Evolutionary conservation across 169 alveolate species (phyloP).

Genomic region (Theileria equi): DNA sequence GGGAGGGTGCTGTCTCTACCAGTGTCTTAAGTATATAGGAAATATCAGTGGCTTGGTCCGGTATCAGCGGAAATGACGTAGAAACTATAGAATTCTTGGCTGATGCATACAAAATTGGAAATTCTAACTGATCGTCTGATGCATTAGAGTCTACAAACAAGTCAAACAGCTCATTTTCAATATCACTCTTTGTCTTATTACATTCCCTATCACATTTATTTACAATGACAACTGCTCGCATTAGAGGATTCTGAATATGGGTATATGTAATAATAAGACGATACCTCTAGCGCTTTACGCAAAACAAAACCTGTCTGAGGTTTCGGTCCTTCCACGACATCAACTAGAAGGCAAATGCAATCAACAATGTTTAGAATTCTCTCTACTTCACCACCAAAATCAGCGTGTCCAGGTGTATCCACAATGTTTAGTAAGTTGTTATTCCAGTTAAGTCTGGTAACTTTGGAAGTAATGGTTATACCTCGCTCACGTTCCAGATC

Average conservation of each 20-base stretch:
- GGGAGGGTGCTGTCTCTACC: conserved; percentile 40
- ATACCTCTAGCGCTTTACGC: conserved; percentile 70
- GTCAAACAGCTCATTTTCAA: conserved; percentile 90
- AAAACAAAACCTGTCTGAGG: conserved; percentile 85
- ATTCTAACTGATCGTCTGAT: conserved; percentile 87
- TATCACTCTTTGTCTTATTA: conserved; percentile 79
- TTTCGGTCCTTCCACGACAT: conserved; percentile 94
- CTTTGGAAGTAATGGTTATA: conserved; percentile 94
- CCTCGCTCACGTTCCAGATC: conserved; percentile 95
- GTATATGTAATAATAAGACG: not conserved
- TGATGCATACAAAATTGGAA: conserved; percentile 89
- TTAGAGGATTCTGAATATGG: conserved; percentile 59
- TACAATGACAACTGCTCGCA: conserved; percentile 71
- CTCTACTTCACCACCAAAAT: conserved; percentile 98
- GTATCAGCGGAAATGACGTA: conserved; percentile 33
- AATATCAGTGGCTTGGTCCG: conserved; percentile 1
- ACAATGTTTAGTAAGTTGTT: conserved; percentile 79
- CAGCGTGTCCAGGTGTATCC: conserved; percentile 94
- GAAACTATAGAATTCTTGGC: conserved; percentile 85
- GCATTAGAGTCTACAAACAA: conserved; percentile 86
- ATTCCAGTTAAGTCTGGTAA: conserved; percentile 86
- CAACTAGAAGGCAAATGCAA: conserved; percentile 93
- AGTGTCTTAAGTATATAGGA: conserved; percentile 37
- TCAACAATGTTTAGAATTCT: conserved; percentile 94
- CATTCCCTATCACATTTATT: conserved; percentile 76